A percentile compares a stretch with the other conserved stretches of the same genome.
phyloP scores from a whole-genome alignment of 2,329 filamentous ascomycete genomes.

The Aureobasidium sp. region DNA sequence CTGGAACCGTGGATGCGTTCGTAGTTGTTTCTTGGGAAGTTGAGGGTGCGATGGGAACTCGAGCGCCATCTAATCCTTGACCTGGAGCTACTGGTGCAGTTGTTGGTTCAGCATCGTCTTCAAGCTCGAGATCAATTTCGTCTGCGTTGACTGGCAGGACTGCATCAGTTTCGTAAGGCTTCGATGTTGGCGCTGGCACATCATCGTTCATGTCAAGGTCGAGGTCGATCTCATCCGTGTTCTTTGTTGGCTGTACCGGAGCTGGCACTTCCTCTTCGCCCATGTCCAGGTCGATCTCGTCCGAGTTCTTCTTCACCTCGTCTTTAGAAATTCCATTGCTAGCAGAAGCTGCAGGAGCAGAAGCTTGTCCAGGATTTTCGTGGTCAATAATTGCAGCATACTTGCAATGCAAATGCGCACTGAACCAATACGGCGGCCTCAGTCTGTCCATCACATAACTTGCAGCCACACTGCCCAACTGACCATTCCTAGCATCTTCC shows the following conservation, averaged over 20 bases:
- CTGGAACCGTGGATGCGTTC: slow-evolving; percentile 41
- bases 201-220: slow-evolving; percentile 43
- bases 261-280: slow-evolving; percentile 27
- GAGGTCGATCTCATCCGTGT: slow-evolving; percentile 60
- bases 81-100: slow-evolving; percentile 20
- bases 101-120: slow-evolving; percentile 19
- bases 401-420: slow-evolving; percentile 84
- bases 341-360: background rate
- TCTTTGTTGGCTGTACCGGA: slow-evolving; percentile 34
- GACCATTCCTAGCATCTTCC: slow-evolving; percentile 66
- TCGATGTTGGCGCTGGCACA: slow-evolving; percentile 17
- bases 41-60: slow-evolving; percentile 22
- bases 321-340: background rate
- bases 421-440: slow-evolving; percentile 81
- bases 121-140: slow-evolving; percentile 36
- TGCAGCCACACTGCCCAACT: slow-evolving; percentile 73
- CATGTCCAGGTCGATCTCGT: slow-evolving; percentile 56
- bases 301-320: slow-evolving; percentile 45
- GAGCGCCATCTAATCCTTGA: slow-evolving; percentile 21
- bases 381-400: slow-evolving; percentile 60
- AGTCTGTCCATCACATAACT: slow-evolving; percentile 73
- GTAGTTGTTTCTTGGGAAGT: background rate
- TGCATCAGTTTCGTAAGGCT: slow-evolving; percentile 21
- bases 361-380: slow-evolving; percentile 18
- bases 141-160: slow-evolving; percentile 30